A percentile compares a stretch with the other conserved stretches of the same genome.
These are phyloP conservation scores for Geotrichum bryndzae DNA, from an alignment of 1,139 yeast species.

Conservation along the genomic window DNA sequence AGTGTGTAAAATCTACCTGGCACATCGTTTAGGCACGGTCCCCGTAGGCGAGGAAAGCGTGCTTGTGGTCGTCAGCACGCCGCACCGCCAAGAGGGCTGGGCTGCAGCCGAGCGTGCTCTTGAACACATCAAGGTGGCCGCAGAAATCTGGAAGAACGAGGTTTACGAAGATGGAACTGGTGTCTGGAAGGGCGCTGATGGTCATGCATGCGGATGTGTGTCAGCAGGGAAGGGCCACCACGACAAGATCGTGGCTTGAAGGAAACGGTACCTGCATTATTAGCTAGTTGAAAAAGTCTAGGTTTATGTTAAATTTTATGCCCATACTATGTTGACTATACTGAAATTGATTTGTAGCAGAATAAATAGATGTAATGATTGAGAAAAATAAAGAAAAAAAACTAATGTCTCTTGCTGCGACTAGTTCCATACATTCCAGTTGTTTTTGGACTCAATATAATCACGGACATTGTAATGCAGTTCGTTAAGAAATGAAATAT, in stretches of 20 bases:
- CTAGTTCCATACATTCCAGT: not conserved
- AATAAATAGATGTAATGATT: not conserved
- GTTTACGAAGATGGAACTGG: conserved; percentile 37
- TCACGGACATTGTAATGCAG: conserved; percentile 22
- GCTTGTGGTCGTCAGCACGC: conserved; percentile 41
- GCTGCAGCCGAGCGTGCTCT: conserved; percentile 41
- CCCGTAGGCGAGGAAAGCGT: conserved; percentile 44
- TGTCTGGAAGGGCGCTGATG: conserved; percentile 40
- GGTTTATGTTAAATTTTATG: not conserved
- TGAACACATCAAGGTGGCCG: conserved; percentile 40
- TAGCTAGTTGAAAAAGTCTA: not conserved
- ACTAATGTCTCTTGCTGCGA: not conserved
- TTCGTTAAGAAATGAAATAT: conserved; percentile 26
- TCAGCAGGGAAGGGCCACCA: not conserved
- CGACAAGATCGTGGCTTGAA: not conserved
- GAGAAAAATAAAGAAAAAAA: not conserved
- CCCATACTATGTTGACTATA: not conserved
- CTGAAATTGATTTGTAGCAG: not conserved
- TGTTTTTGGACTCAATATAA: conserved; percentile 15
- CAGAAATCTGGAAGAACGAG: conserved; percentile 48
- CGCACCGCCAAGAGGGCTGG: conserved; percentile 47
- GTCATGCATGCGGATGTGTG: not conserved
- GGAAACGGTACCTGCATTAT: not conserved
- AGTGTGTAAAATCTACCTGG: conserved; percentile 34
- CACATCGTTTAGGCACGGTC: conserved; percentile 44